Conservation (phyloP, 192 early-diverging fungal species). For the Backusella liffmaniae region DNA sequence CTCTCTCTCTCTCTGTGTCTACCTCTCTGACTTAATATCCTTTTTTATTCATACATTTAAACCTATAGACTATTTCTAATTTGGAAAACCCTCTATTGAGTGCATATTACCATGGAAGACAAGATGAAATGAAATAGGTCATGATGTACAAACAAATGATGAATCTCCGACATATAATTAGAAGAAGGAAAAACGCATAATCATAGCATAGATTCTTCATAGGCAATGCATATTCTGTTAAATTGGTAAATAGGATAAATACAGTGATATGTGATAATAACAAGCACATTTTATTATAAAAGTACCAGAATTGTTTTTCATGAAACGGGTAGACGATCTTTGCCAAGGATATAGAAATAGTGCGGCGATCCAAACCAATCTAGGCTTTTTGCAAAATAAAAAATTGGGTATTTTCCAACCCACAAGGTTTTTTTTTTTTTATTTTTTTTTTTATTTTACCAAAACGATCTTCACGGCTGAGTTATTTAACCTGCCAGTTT, state of each 20-base stretch:
- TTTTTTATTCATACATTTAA: background rate
- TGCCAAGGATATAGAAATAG: background rate
- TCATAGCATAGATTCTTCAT: background rate
- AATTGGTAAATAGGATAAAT: background rate
- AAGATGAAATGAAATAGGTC: background rate
- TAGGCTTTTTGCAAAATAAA: background rate
- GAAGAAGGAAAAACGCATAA: background rate
- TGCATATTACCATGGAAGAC: background rate
- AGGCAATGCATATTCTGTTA: background rate
- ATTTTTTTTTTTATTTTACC: background rate
- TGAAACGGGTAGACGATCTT: background rate
- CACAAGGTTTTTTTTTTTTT: background rate
- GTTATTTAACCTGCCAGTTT: background rate
- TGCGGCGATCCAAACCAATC: conserved; percentile 5
- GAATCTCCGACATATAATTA: background rate
- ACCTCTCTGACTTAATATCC: background rate
- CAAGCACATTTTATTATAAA: too few species aligned
- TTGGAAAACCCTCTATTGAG: background rate
- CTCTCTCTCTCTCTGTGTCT: background rate
- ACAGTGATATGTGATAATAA: too few species aligned
- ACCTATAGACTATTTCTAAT: background rate
- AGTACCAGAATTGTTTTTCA: background rate
- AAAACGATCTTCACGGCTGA: background rate
- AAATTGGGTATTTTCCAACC: background rate
- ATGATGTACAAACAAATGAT: background rate